Conservation (phyloP, 2,329 filamentous ascomycete genomes). For the Monosporascus sp. region DNA sequence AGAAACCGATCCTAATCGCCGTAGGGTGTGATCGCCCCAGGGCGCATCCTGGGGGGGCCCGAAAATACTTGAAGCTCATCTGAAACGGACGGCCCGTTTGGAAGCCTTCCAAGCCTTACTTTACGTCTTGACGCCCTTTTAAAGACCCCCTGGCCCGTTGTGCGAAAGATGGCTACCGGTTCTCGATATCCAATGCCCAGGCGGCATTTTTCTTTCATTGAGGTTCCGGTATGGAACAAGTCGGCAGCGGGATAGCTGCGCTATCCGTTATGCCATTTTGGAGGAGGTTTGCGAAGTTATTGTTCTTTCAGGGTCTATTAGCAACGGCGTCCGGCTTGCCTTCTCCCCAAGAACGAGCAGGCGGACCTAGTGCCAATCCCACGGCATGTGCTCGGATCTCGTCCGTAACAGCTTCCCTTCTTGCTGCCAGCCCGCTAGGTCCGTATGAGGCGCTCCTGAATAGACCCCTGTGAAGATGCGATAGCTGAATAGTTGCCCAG, state of each 20-base stretch:
- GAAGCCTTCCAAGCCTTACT: background rate
- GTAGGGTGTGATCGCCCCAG: background rate
- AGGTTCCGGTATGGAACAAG: background rate
- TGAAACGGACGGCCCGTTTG: background rate
- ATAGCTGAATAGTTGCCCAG: constrained; percentile 9
- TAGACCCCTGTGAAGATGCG: background rate
- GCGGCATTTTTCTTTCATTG: background rate
- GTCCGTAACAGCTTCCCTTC: constrained; percentile 7
- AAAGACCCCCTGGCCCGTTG: background rate
- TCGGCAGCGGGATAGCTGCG: constrained; percentile 7
- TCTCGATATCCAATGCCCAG: background rate
- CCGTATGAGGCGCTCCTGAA: background rate
- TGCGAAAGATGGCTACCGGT: background rate
- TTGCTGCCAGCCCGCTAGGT: constrained; percentile 16
- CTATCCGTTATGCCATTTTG: constrained; percentile 3
- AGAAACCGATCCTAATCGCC: background rate
- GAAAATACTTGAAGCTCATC: background rate
- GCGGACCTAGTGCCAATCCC: constrained; percentile 7
- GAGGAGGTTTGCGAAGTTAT: constrained; percentile 6
- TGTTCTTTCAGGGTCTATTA: constrained; percentile 1
- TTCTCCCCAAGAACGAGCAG: constrained; percentile 8
- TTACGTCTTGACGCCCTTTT: background rate
- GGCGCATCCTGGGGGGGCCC: background rate
- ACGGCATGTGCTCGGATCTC: constrained; percentile 19
- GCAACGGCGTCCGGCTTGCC: constrained; percentile 13